Evolutionary conservation across 768 basidiomycete genomes (phyloP).

Genomic region (Podaxis carcinomalis): DNA sequence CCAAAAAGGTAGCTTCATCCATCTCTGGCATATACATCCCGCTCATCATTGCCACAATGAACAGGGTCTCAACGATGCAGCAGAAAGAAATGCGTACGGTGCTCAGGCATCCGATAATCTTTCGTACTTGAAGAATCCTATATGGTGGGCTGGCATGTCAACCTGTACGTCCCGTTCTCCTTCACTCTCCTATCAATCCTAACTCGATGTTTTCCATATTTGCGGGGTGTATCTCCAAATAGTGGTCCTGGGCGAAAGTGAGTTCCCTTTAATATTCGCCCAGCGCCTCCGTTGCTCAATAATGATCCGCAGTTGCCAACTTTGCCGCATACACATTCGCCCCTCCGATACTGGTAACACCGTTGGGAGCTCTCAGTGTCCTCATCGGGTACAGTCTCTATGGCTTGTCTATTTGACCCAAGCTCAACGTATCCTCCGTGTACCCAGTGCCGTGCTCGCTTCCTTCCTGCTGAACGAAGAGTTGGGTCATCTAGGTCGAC

Average conservation of each 20-base stretch:
- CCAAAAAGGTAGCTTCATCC: conserved; percentile 75
- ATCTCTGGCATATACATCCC: not conserved
- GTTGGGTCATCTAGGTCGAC: conserved; percentile 86
- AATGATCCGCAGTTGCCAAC: conserved; percentile 55
- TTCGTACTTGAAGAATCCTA: conserved; percentile 83
- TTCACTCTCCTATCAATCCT: not conserved
- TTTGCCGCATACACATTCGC: conserved; percentile 98
- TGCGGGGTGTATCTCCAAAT: conserved; percentile 8
- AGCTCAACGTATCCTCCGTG: not conserved
- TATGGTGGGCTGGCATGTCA: conserved; percentile 97
- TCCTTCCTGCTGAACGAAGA: conserved; percentile 92
- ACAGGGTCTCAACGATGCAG: conserved; percentile 89
- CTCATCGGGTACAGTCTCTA: conserved; percentile 78
- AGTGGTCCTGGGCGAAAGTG: conserved; percentile 95
- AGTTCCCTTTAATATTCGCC: conserved; percentile 6
- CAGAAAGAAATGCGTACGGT: conserved; percentile 41
- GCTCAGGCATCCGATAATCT: conserved; percentile 76
- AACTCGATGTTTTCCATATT: not conserved
- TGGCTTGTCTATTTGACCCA: not conserved
- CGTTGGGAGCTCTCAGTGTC: conserved; percentile 94
- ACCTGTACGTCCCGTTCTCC: conserved; percentile 59
- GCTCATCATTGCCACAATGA: not conserved
- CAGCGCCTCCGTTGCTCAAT: conserved; percentile 1
- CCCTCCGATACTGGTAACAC: conserved; percentile 96
- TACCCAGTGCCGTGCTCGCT: conserved; percentile 83